Base-by-base conservation (phyloP, 306 rosid genomes). In the Glycyrrhiza uralensis region DNA sequence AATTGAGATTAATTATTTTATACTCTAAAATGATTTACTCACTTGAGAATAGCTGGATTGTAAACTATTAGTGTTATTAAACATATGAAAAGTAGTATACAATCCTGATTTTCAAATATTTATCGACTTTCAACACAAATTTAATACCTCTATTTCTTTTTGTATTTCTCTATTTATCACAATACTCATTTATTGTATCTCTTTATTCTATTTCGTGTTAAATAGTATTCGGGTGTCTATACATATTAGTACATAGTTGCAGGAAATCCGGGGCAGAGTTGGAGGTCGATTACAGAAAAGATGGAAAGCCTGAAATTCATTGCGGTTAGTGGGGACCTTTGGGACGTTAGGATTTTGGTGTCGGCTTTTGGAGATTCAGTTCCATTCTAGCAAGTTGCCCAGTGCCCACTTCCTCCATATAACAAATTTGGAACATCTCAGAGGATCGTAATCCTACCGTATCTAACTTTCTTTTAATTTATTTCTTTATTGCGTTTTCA, bases 341-440 rank as follows among this genome's bases (percentile, higher is more conserved):
- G n/a, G 60, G 74, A 6, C 19, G 82, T 77, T 82, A 45, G 70
- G 82, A 82, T 72, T 33, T 69, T 45, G 45, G 62, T 73, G 77
- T 77, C 74, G 52, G 80, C 56, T 67, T 72, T 77, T 32, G 51
- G 5, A 61, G 85, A 77, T 82, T 73, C 70, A 61, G 2, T 59
- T 29, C 15, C 45, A 18, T 3, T 29, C 50, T 19, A 0, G 3
- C 47, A 17, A 58, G 19, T 4, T 26, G 4, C 29, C 29, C 2
- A 2, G 22, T 54, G 19, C 32, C n/a, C 0, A 5, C 64, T 24
- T 10, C 24, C 46, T 14, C 33, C 10, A 24, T 17, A 24, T 13
- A 28, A 56, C 18, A 73, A 61, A 33, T 0, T 72, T 46, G 33
- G 1, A 61, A 18, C 18, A 33, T 75, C 73, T 36, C 26, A 3